A percentile compares a stretch with the other conserved stretches of the same genome.
Conservation (phyloP, 179 eudicot genomes). For the Beta corolliflora region DNA sequence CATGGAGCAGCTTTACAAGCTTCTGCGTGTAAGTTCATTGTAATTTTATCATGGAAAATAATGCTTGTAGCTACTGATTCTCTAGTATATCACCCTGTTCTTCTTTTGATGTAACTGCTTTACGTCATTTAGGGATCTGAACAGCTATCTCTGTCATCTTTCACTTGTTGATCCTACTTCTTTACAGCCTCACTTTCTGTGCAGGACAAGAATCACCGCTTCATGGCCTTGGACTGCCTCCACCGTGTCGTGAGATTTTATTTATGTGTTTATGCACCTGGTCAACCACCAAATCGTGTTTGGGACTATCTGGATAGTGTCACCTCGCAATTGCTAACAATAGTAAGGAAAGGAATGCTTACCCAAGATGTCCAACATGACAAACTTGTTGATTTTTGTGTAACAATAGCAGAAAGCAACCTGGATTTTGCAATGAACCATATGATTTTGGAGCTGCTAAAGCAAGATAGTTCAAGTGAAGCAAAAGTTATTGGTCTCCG, state of each 20-base stretch:
- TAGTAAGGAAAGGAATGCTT: conserved; percentile 91
- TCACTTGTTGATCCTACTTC: conserved; percentile 20
- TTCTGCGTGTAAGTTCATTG: conserved; percentile 69
- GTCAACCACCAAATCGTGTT: conserved; percentile 90
- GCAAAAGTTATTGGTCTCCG: conserved; percentile 99
- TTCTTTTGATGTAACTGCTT: conserved; percentile 3
- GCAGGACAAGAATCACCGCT: conserved; percentile 99
- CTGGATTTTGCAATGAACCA: conserved; percentile 97
- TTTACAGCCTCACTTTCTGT: conserved; percentile 26
- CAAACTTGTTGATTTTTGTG: conserved; percentile 97
- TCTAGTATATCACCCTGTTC: conserved; percentile 6
- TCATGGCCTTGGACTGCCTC: conserved; percentile 97
- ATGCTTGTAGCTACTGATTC: not conserved
- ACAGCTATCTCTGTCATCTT: conserved; percentile 10
- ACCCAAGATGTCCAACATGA: conserved; percentile 99
- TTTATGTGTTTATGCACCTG: conserved; percentile 84
- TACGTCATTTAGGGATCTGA: conserved; percentile 8
- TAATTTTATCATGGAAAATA: not conserved
- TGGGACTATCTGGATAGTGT: conserved; percentile 99
- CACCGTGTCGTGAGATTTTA: conserved; percentile 95
- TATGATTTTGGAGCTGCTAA: conserved; percentile 84
- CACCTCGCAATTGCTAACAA: conserved; percentile 82
- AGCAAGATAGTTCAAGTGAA: conserved; percentile 96
- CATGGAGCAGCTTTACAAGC: conserved; percentile 98
- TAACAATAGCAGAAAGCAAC: conserved; percentile 92